These are phyloP conservation scores for Microsporum audouinii DNA, from an alignment of 2,329 filamentous ascomycete species.

Conservation along the genomic window DNA sequence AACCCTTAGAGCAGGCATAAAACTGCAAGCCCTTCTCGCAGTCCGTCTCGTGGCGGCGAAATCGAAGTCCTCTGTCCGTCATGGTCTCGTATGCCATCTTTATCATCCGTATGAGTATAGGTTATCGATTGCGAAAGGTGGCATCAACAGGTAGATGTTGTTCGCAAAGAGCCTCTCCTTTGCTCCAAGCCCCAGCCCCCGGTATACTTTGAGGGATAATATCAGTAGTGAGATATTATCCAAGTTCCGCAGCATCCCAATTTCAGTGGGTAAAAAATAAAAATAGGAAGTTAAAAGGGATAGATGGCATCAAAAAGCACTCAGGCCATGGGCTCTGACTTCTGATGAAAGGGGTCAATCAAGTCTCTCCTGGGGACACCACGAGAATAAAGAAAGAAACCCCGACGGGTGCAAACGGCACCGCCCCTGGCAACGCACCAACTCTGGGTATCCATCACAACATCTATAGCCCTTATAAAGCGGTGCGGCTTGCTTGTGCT, in stretches of 20 bases:
- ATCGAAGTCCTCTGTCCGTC: not conserved
- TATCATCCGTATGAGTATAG: not conserved
- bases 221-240: not conserved
- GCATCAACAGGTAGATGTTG: not conserved
- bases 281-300: not conserved
- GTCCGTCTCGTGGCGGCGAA: not conserved
- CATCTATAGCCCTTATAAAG: not conserved
- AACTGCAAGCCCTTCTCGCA: not conserved
- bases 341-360: not conserved
- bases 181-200: not conserved
- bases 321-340: not conserved
- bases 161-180: not conserved
- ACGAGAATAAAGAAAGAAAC: not conserved
- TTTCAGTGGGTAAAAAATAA: not conserved
- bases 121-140: not conserved
- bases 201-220: not conserved
- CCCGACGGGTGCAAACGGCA: not conserved
- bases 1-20: slow-evolving; percentile 11
- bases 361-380: not conserved
- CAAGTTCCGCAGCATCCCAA: not conserved
- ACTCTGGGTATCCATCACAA: not conserved
- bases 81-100: not conserved
- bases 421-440: not conserved
- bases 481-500: not conserved
- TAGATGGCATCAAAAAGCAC: not conserved